Evolutionary conservation across 2,329 filamentous ascomycete species (phyloP), one percentile per base, ranked within the genome.

Genomic region (Cercospora sojina): DNA sequence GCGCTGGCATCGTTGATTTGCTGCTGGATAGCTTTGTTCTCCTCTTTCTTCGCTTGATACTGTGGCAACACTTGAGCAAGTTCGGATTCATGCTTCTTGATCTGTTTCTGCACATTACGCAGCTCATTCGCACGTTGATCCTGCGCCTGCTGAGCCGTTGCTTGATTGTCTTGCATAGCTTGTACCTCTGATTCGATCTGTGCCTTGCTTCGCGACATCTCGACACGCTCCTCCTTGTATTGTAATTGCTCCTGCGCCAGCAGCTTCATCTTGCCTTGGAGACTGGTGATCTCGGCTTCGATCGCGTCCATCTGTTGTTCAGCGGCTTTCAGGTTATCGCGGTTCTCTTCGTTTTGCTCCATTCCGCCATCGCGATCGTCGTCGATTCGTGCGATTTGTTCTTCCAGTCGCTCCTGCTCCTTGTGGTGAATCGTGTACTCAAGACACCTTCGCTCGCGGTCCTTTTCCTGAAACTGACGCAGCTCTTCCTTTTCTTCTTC

Each of bases 401-500:
- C 87, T 66, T 90, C 85, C 38, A 97, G 88, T 23, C 91, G 90
- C 18, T 90, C 86, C 76, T 98, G 93, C 74, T 97, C 92, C 68
- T 92, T 90, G 72, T 95, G 90, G 79, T 97, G 93, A 74, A 97
- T 93, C 0, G 93, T 95, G 77, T 98, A 98, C 78, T 98, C 92
- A 55, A 99, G 84, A 77, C 93, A 97, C 70, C 93, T 86, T 66
- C 93, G 88, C 79, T 99, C 93, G 65, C 91, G 89, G 74, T 99
- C 95, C 77, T 96, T 97, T 67, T 97, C 93, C 78, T 98, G 95
- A 77, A 93, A 99, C 7, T 90, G 93, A 55, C 93, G 88, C 43
- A 99, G 84, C 79, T 99, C 96, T 75, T 97, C 93, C 78, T 98
- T 98, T 79, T 99, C 95, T 77, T 97, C 93, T 78, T 99, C 95